Conservation (phyloP, 345 rosid genomes). For the Durio zibethinus region DNA sequence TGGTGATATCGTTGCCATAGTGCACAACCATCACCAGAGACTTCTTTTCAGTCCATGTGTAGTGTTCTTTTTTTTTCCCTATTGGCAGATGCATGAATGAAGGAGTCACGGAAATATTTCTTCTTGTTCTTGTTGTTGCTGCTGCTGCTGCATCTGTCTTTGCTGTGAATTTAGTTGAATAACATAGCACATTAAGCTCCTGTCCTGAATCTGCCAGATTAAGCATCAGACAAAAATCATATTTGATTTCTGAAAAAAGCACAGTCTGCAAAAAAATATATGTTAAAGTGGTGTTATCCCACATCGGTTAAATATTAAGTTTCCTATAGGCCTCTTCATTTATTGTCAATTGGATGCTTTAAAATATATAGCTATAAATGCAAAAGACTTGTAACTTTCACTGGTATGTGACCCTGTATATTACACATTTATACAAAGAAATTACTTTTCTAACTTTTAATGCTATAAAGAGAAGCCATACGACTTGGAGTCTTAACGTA, state of each 20-base stretch:
- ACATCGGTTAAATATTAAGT: too few relatives aligned
- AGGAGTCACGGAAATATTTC: not conserved
- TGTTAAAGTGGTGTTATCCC: too few relatives aligned
- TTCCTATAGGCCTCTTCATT: too few relatives aligned
- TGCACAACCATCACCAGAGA: not conserved
- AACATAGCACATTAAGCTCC: slow-evolving; percentile 45
- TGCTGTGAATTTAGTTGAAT: slow-evolving; percentile 32
- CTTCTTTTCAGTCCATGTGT: not conserved
- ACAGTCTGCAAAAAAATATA: not conserved
- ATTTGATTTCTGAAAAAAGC: not conserved
- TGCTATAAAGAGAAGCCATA: not conserved
- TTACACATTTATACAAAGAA: not conserved
- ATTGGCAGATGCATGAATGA: not conserved
- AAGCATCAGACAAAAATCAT: not conserved
- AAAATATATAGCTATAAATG: too few relatives aligned
- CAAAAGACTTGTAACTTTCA: not conserved
- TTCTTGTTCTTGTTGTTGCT: not conserved
- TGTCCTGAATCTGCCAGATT: slow-evolving; percentile 54
- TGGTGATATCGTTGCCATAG: not conserved
- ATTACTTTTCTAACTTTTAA: not conserved
- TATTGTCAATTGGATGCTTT: too few relatives aligned
- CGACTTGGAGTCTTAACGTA: not conserved
- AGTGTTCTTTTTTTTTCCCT: not conserved
- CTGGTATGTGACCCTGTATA: not conserved
- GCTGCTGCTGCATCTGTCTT: slow-evolving; percentile 20